Evolutionary conservation across 1,284 basidiomycete species (phyloP).

Genomic region (Exsudoporus floridanus): DNA sequence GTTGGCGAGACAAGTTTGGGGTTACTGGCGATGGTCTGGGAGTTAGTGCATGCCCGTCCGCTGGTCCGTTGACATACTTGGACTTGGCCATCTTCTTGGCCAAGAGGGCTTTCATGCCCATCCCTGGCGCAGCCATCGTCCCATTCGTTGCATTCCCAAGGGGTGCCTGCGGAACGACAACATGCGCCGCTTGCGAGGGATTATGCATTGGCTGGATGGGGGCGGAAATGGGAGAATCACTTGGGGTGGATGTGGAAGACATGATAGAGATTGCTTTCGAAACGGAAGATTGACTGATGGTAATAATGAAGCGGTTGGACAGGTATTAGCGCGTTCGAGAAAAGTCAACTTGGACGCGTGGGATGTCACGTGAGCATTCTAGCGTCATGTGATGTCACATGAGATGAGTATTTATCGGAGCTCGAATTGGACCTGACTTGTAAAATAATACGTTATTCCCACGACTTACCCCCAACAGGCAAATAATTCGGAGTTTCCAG

Average conservation of each 20-base stretch:
- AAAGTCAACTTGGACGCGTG: slow-evolving; percentile 33
- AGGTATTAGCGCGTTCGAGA: slow-evolving; percentile 4
- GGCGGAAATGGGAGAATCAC: slow-evolving; percentile 58
- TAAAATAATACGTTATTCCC: too few species aligned
- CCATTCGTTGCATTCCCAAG: slow-evolving; percentile 62
- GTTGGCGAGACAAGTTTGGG: slow-evolving; percentile 86
- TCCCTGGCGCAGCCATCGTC: slow-evolving; percentile 56
- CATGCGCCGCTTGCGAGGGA: slow-evolving; percentile 74
- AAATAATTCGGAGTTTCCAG: too few species aligned
- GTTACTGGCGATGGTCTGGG: slow-evolving; percentile 46
- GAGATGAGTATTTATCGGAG: too few species aligned
- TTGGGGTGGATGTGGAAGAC: slow-evolving; percentile 60
- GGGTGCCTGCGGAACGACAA: slow-evolving; percentile 77
- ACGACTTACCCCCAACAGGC: too few species aligned
- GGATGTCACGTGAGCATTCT: slow-evolving; percentile 26
- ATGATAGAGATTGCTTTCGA: slow-evolving; percentile 35
- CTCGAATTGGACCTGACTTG: too few species aligned
- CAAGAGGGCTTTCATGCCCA: slow-evolving; percentile 84
- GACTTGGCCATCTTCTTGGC: slow-evolving; percentile 86
- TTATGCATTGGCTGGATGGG: slow-evolving; percentile 82
- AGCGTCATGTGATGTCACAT: slow-evolving; percentile 18
- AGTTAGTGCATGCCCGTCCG: slow-evolving; percentile 1
- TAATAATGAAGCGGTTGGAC: not conserved
- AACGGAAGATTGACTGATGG: not conserved
- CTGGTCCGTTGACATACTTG: slow-evolving; percentile 51